phyloP scores from a whole-genome alignment of 2,329 filamentous ascomycete genomes.

The Phaeosphaeriaceae sp. region DNA sequence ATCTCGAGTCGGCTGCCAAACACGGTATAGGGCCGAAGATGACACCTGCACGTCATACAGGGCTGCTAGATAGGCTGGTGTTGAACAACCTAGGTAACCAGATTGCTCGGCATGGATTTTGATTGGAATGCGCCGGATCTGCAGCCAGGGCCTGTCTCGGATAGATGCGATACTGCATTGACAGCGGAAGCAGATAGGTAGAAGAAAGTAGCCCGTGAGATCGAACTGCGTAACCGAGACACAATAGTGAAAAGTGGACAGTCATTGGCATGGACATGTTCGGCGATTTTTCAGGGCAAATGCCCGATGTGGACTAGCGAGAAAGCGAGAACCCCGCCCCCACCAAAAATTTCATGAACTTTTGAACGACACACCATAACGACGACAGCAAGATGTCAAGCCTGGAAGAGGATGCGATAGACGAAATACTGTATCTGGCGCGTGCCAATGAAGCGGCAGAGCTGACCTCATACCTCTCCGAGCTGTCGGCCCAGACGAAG shows the following conservation, averaged over 20 bases:
- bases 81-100: conserved; percentile 3
- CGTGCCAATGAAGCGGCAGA: conserved; percentile 78
- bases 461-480: conserved; percentile 65
- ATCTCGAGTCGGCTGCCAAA: not conserved
- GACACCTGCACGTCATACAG: conserved; percentile 9
- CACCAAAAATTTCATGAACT: conserved; percentile 22
- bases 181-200: conserved; percentile 8
- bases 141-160: conserved; percentile 18
- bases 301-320: conserved; percentile 9
- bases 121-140: conserved; percentile 23
- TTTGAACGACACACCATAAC: conserved; percentile 2
- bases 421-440: conserved; percentile 89
- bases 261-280: conserved; percentile 6
- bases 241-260: conserved; percentile 3
- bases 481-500: conserved; percentile 68
- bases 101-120: conserved; percentile 15
- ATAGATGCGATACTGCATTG: conserved; percentile 13
- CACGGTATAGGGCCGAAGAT: not conserved
- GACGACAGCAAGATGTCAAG: conserved; percentile 25
- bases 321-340: conserved; percentile 23
- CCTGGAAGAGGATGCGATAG: conserved; percentile 74
- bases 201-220: conserved; percentile 3
- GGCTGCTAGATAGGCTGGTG: not conserved
- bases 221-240: conserved; percentile 8
- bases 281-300: not conserved